These are phyloP conservation scores for Heterococcus sp. DNA, from an alignment of 108 stramenopile species.

Conservation along the genomic window DNA sequence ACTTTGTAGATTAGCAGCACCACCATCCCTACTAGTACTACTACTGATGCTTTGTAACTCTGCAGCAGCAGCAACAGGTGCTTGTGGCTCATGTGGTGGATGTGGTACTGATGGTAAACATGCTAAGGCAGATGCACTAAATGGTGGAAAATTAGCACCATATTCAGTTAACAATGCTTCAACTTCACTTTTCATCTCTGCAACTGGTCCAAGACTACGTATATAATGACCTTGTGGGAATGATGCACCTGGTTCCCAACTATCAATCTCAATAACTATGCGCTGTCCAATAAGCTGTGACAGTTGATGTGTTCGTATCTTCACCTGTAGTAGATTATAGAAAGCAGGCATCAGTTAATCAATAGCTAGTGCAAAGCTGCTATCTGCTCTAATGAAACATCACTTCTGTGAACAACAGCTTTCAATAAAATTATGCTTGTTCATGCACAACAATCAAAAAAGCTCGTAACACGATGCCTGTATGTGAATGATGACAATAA, in stretches of 20 bases:
- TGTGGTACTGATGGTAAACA: conserved; percentile 58
- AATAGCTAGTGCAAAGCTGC: too few species aligned
- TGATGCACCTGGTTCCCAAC: conserved; percentile 10
- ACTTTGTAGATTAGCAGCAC: too few species aligned
- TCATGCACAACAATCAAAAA: too few species aligned
- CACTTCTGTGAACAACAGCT: too few species aligned
- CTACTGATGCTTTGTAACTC: too few species aligned
- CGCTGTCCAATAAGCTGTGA: conserved; percentile 29
- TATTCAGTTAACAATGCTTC: conserved; percentile 62
- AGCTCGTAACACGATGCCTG: too few species aligned
- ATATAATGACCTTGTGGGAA: conserved; percentile 41
- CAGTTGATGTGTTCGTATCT: conserved; percentile 30
- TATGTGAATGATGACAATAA: too few species aligned
- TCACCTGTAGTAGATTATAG: too few species aligned
- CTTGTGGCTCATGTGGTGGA: conserved; percentile 23
- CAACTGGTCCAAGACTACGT: conserved; percentile 28
- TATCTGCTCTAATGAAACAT: too few species aligned
- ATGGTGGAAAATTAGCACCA: conserved; percentile 60
- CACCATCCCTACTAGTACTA: too few species aligned
- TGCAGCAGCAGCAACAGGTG: not conserved
- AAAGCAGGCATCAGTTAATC: too few species aligned
- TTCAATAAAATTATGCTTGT: too few species aligned
- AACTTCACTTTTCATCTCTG: conserved; percentile 64
- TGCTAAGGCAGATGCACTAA: conserved; percentile 64
- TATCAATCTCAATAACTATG: conserved; percentile 22